Conservation (phyloP, 2,329 filamentous ascomycete genomes). For the Colletotrichum neosansevieriae region DNA sequence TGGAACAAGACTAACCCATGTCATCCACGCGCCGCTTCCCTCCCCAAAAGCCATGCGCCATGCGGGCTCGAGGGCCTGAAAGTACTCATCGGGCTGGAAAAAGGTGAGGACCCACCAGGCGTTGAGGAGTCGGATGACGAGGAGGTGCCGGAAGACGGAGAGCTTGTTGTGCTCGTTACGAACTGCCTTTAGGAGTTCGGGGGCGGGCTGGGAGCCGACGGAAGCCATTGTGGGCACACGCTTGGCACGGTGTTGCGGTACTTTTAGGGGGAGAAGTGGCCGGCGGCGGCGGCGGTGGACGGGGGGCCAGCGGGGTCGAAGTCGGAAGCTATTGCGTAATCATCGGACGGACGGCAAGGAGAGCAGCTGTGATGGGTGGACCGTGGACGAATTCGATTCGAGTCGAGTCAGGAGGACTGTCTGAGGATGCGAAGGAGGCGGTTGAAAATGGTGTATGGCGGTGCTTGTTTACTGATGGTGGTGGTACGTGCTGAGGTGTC, state of each 20-base stretch:
- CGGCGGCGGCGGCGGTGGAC: slow-evolving; percentile 9
- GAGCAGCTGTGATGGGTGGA: background rate
- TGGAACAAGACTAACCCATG: slow-evolving; percentile 77
- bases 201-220: slow-evolving; percentile 40
- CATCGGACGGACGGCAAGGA: slow-evolving; percentile 26
- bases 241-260: slow-evolving; percentile 25
- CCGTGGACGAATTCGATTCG: background rate
- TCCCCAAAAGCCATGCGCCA: slow-evolving; percentile 89
- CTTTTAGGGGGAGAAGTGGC: slow-evolving; percentile 11
- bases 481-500: slow-evolving; percentile 14
- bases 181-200: slow-evolving; percentile 43
- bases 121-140: slow-evolving; percentile 84
- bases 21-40: slow-evolving; percentile 87
- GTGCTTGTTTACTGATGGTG: background rate
- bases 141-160: slow-evolving; percentile 51
- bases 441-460: background rate
- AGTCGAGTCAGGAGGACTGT: slow-evolving; percentile 19
- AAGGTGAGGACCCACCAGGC: slow-evolving; percentile 85
- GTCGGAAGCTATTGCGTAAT: slow-evolving; percentile 39
- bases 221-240: slow-evolving; percentile 41
- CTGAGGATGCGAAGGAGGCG: background rate
- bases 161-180: slow-evolving; percentile 43
- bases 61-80: slow-evolving; percentile 93
- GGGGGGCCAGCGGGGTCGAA: background rate
- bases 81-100: slow-evolving; percentile 98